Base-by-base conservation (phyloP, 148 eudicot species). In the Heliamphora exappendiculata region DNA sequence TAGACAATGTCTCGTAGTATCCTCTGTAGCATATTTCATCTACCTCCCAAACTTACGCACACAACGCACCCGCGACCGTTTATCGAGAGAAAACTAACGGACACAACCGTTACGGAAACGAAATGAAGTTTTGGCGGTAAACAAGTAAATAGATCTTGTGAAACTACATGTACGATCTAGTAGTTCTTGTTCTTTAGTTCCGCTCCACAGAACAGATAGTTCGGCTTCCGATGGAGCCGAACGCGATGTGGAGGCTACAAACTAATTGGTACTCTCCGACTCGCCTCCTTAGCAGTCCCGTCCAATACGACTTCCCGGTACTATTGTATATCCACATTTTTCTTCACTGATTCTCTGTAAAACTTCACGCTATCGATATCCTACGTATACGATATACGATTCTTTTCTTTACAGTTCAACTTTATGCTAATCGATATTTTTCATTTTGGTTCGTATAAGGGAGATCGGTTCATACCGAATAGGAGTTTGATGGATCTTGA, bases 401-500 rank as follows among this genome's bases (percentile, higher is more conserved):
- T 28, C 9, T 70, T 28, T 17, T 26, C 4, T 26, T 31, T 16
- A 0, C 0, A 47, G 1, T 45, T 47, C 17, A 17, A 49, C 24
- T 39, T n/a, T 47, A 10, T 74, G 67, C 3, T 74, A 26, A 57
- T 28, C 4, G 28, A 16, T 62, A 16, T 39, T 7, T 50, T n/a
- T 51, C 42, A 6, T 17, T 53, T 67, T 67, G 49, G 39, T 22
- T 16, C 4, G 2, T 31, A 49, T 50, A 47, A 83, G 87, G 87
- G 87, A 12, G 87, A 85, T 75, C 75, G 88, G 45, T 85, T 82
- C 39, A 85, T 85, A 79, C 88, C 88, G 44, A 85, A 75, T 64
- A 57, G 88, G 85, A 85, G 88, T 72, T 82, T 85, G 80, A 85
- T 85, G 88, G 82, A 85, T 82, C 79, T 82, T 66, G 84, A 85